These are phyloP conservation scores for Aspergillus transmontanensis DNA, from an alignment of 2,329 filamentous ascomycete genomes.

Conservation along the genomic window DNA sequence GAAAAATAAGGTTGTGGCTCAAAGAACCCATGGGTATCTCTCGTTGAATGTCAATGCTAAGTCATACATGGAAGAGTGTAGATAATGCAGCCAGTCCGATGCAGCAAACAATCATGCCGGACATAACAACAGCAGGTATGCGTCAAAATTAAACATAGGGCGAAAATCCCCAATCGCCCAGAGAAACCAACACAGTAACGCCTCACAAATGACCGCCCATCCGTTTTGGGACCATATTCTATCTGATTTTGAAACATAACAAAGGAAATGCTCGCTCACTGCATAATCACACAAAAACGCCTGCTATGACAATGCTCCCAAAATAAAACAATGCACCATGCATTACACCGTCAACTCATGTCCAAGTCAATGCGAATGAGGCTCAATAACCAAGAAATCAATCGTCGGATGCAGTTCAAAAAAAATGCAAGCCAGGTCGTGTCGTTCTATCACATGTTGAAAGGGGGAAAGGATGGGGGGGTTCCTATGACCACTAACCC, in stretches of 20 bases:
- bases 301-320: conserved; percentile 23
- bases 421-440: conserved; percentile 20
- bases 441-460: conserved; percentile 16
- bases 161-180: not conserved
- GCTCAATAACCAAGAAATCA: conserved; percentile 16
- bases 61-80: conserved; percentile 6
- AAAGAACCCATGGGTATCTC: conserved; percentile 17
- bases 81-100: not conserved
- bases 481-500: not conserved
- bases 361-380: conserved; percentile 16
- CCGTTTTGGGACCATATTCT: conserved; percentile 5
- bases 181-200: conserved; percentile 4
- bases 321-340: conserved; percentile 21
- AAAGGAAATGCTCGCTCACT: conserved; percentile 21
- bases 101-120: not conserved
- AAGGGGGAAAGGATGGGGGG: not conserved
- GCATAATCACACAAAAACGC: conserved; percentile 18
- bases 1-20: not conserved
- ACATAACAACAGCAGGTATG: not conserved
- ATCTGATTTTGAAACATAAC: conserved; percentile 9
- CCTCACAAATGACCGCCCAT: conserved; percentile 2
- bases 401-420: conserved; percentile 16
- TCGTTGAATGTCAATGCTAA: conserved; percentile 8
- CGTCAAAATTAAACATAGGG: not conserved
- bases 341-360: conserved; percentile 27